Evolutionary conservation across 805 yeast species (phyloP).

Genomic region (Pichia eremophila): DNA sequence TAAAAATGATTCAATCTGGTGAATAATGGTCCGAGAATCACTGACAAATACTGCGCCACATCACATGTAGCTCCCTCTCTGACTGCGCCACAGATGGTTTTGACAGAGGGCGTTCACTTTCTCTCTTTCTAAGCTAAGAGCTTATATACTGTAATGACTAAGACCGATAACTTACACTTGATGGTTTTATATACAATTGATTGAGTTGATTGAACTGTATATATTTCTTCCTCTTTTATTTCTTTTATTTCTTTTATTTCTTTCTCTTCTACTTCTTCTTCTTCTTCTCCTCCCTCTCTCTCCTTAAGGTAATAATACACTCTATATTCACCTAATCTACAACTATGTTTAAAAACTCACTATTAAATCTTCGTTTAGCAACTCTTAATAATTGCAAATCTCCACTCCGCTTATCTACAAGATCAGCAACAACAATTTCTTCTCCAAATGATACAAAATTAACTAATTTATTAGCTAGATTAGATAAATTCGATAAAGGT

Average conservation of each 20-base stretch:
- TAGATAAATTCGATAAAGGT: constrained; percentile 21
- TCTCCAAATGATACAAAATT: constrained; percentile 23
- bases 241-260: background rate
- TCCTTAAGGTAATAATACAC: no score
- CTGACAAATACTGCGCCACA: background rate
- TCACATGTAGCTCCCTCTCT: no score
- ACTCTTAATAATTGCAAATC: background rate
- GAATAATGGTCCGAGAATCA: no score
- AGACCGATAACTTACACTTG: background rate
- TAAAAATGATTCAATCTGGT: no score
- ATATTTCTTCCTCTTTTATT: no score
- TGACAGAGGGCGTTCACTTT: no score
- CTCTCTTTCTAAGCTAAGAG: no score
- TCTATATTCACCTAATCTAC: no score
- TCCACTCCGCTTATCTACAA: background rate
- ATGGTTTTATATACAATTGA: no score
- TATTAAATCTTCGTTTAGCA: background rate
- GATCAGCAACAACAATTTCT: constrained; percentile 21
- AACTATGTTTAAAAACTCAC: background rate
- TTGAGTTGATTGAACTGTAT: no score
- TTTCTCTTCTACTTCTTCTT: background rate
- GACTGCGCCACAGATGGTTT: no score
- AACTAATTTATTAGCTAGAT: constrained; percentile 19
- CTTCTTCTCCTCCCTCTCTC: background rate
- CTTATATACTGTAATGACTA: no score